Percentiles rank a stretch among this genome's conserved stretches.
phyloP scores from a whole-genome alignment of 352 stramenopile species.

The Pythium apleroticum region DNA sequence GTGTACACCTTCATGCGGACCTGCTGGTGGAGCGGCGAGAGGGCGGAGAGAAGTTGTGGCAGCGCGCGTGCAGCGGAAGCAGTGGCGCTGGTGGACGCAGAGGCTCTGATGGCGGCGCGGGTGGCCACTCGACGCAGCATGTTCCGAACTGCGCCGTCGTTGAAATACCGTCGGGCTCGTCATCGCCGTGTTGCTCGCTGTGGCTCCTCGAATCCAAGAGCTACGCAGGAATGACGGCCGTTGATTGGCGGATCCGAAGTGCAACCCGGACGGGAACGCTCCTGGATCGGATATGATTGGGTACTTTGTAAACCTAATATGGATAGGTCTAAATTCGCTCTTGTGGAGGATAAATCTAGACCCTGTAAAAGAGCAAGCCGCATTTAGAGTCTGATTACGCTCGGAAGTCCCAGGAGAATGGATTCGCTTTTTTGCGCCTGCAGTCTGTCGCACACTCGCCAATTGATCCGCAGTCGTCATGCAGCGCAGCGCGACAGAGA shows the following conservation, averaged over 20 bases:
- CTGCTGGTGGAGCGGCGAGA: conserved; percentile 14
- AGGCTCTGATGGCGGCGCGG: not conserved
- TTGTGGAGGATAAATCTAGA: conserved; percentile 1
- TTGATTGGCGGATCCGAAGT: conserved; percentile 8
- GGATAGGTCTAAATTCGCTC: not conserved
- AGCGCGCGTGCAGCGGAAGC: not conserved
- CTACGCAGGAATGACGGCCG: not conserved
- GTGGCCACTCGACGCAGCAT: conserved; percentile 14
- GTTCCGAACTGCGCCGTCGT: conserved; percentile 6
- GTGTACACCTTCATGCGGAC: conserved; percentile 91
- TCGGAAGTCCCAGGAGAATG: not conserved
- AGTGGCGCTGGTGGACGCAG: not conserved
- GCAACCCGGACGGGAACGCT: not conserved
- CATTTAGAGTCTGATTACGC: conserved; percentile 8
- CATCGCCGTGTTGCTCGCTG: not conserved
- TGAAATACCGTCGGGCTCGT: conserved; percentile 1
- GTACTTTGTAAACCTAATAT: not conserved
- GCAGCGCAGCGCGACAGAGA: conserved; percentile 5
- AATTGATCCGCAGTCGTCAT: not conserved
- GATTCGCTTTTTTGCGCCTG: not conserved
- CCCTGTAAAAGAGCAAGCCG: not conserved
- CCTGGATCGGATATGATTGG: conserved; percentile 2
- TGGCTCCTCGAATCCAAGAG: not conserved
- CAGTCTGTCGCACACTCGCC: not conserved
- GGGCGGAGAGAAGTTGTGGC: not conserved